Evolutionary conservation across 306 rosid species (phyloP), one percentile per base, ranked within the genome.

Genomic region (Quercus dentata): DNA sequence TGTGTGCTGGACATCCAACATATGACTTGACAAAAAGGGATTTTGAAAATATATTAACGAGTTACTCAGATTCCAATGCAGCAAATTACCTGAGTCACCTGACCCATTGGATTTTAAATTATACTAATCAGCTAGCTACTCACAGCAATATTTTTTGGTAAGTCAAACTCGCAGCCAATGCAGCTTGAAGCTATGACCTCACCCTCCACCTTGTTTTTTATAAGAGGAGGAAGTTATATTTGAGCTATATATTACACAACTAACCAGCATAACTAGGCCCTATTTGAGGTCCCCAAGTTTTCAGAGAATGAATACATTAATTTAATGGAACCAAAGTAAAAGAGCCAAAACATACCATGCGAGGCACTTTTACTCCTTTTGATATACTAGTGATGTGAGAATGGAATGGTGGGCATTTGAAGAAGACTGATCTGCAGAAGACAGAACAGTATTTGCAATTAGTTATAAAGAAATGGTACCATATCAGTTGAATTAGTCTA

Each of bases 361-460:
- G n/a, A 38, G 83, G 83, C 10, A 64, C 56, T 8, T 18, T 46
- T 23, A 69, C 79, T 33, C 58, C 61, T 38, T 25, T 17, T 44
- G 58, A 74, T 56, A 27, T 35, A 14, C 71, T 74, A 12, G 83
- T 65, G 12, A 80, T n/a, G 52, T 74, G 83, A 1, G 31, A 15
- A 46, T 68, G 83, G 75, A 56, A 56, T 33, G 70, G 71, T 65
- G 83, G 83, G 54, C 20, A 38, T 25, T 46, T 61, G 58, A 67
- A 80, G 54, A 74, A 74, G 30, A 80, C n/a, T 8, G 79, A 80
- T 33, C 83, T 80, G 73, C 7, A 80, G 69, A 74, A 25, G 65
- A 67, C 23, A 63, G 23, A 33, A 13, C 1, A 20, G 54, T 46
- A 52, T 55, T 74, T 52, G 68, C 4, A 11, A 65, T 17, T 23